Conservation (phyloP, 2,329 filamentous ascomycete species). For the Talaromyces atroroseus region DNA sequence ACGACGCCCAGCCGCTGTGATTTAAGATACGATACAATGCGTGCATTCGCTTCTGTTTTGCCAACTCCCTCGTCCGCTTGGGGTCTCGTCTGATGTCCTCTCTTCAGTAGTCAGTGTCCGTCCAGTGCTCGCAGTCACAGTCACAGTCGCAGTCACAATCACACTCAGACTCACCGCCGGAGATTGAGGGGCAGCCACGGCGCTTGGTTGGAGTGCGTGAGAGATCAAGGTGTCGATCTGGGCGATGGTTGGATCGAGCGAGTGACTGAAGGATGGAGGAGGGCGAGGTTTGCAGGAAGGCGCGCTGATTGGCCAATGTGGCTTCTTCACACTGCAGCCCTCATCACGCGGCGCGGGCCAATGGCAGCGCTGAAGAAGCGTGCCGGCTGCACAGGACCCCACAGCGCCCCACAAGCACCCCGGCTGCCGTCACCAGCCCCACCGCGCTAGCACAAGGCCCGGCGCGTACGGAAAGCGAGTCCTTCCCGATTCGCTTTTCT, state of each 20-base stretch:
- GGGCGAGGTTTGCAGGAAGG: too few relatives aligned
- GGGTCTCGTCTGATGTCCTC: neutral
- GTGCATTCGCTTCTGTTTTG: neutral
- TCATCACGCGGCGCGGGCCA: conserved; percentile 5
- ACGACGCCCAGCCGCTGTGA: neutral
- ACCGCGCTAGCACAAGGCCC: conserved; percentile 13
- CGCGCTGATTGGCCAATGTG: conserved; percentile 9
- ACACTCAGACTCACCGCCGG: neutral
- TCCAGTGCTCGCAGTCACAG: neutral
- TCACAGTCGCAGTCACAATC: too few relatives aligned
- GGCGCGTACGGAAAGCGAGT: conserved; percentile 11
- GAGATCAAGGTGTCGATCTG: neutral
- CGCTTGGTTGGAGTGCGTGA: neutral
- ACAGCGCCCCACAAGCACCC: neutral
- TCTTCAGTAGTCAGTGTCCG: neutral
- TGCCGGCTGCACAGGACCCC: conserved; percentile 1
- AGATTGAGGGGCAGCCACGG: neutral
- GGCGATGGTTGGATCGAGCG: neutral
- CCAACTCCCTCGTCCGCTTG: neutral
- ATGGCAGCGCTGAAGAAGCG: conserved; percentile 12
- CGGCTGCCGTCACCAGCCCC: neutral
- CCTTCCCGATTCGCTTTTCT: neutral
- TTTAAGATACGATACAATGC: neutral
- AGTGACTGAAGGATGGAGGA: neutral
- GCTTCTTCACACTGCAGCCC: conserved; percentile 11